Base-by-base conservation (phyloP, 2,329 filamentous ascomycete genomes). In the Colletotrichum cereale region DNA sequence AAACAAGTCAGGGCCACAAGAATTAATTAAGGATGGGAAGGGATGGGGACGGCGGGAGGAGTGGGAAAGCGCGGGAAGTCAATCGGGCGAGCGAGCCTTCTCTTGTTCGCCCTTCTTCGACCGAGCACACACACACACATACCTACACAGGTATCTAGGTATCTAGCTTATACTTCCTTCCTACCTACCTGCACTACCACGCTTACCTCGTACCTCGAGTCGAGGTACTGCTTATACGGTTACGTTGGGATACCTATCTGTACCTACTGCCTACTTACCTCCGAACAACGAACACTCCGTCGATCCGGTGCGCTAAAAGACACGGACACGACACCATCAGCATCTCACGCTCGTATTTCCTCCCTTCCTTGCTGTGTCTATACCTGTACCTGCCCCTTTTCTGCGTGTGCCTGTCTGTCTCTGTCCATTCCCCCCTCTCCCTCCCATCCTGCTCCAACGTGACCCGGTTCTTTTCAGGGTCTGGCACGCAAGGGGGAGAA, bases 41-140 rank as follows among this genome's bases (percentile, higher is more conserved):
- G 68, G 65, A 71, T 71, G 65, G 44, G 68, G 58, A 63, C 4
- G 31, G 53, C 65, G 58, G 58, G 44, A 71, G 53, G 42, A 68
- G 68, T 68, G 65, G 68, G 68, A 62, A 71, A 63, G 65, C 57
- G 26, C 58, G 68, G 65, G 68, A 71, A 68, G 68, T 71, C 68
- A 63, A 71, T 58, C 68, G 52, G 53, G 64, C 26, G 52, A 62
- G n/a, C 62, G 29, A 62, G 42, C 31, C 42, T 36, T 40, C 44
- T 31, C 26, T n/a, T 31, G 21, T 2, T 34, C 7, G 50, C 29
- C 50, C 50, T n/a, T 34, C 18, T 18, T 36, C 24, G 7, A 53
- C 50, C 29, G 34, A 31, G 50, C 29, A 34, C 12, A 11, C 21
- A 50, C n/a, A 26, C 48, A 18, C 12, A 18, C 48, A 18, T 18